Conservation (phyloP, 1,139 yeast species). For the Diutina sp. region DNA sequence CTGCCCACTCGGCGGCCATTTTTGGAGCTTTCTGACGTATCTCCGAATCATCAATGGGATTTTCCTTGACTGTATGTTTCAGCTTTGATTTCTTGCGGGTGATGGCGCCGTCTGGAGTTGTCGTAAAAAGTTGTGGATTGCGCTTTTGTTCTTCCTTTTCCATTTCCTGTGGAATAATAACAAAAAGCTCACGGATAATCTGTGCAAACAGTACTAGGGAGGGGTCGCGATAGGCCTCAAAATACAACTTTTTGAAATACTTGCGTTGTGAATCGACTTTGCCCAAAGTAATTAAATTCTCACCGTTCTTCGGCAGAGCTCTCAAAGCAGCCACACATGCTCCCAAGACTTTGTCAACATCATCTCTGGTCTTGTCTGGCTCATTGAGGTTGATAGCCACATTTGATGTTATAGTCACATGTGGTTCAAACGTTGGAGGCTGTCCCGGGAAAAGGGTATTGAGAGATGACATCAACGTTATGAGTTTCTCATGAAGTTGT, state of each 20-base stretch:
- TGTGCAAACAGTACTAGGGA: conserved; percentile 54
- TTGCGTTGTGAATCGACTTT: conserved; percentile 3
- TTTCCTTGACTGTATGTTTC: conserved; percentile 9
- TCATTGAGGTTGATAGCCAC: conserved; percentile 29
- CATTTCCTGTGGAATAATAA: conserved; percentile 18
- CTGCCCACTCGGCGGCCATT: conserved; percentile 43
- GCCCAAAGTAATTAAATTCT: not conserved
- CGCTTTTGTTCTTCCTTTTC: conserved; percentile 8
- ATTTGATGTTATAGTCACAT: conserved; percentile 60
- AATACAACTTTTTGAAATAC: conserved; percentile 37
- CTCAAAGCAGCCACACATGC: conserved; percentile 27
- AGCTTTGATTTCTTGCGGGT: not conserved
- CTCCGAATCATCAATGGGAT: conserved; percentile 15
- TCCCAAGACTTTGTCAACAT: conserved; percentile 53
- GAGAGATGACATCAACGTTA: conserved; percentile 49
- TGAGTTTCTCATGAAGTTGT: conserved; percentile 42
- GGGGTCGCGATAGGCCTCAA: conserved; percentile 42
- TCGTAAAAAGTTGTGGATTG: conserved; percentile 6
- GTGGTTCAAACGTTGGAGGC: conserved; percentile 58
- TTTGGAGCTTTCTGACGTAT: conserved; percentile 18
- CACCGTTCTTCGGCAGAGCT: not conserved
- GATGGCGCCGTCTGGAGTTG: not conserved
- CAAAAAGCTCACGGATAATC: conserved; percentile 61
- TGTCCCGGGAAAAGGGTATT: conserved; percentile 63
- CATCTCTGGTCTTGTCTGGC: conserved; percentile 22